Conservation (phyloP, 2,329 filamentous ascomycete genomes). For the Didymella glomerata region DNA sequence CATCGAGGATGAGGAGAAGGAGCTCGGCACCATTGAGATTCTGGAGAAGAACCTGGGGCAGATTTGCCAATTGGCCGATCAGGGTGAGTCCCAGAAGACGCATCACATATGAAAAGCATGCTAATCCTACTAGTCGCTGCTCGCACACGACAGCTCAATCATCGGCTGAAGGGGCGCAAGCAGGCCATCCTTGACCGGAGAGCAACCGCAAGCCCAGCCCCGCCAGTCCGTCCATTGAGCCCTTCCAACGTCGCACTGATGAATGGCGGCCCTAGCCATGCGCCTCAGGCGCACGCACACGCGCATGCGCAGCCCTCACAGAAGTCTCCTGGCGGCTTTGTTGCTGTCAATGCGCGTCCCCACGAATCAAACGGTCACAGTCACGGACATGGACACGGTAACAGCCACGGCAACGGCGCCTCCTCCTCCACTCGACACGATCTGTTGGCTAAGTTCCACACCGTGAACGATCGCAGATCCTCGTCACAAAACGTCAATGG, state of each 20-base stretch:
- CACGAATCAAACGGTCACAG: slow-evolving; percentile 44
- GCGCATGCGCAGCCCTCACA: slow-evolving; percentile 23
- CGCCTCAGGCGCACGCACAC: slow-evolving; percentile 13
- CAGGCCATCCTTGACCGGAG: slow-evolving; percentile 74
- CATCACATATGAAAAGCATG: background rate
- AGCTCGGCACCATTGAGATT: slow-evolving; percentile 83
- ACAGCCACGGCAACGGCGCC: slow-evolving; percentile 55
- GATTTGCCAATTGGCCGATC: slow-evolving; percentile 82
- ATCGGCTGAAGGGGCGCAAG: slow-evolving; percentile 77
- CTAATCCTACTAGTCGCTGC: slow-evolving; percentile 63
- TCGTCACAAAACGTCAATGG: slow-evolving; percentile 41
- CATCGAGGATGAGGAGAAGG: slow-evolving; percentile 85
- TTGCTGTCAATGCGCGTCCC: slow-evolving; percentile 65
- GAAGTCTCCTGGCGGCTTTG: slow-evolving; percentile 62
- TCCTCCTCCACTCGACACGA: slow-evolving; percentile 67
- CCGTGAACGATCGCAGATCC: slow-evolving; percentile 61
- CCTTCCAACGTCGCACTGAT: slow-evolving; percentile 55
- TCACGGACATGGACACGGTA: slow-evolving; percentile 1
- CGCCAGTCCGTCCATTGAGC: slow-evolving; percentile 48
- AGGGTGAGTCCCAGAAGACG: slow-evolving; percentile 59
- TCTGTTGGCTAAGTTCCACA: slow-evolving; percentile 69
- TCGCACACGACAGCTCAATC: slow-evolving; percentile 79
- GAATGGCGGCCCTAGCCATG: slow-evolving; percentile 45
- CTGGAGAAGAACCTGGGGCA: slow-evolving; percentile 79
- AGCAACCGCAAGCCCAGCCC: slow-evolving; percentile 56